Evolutionary conservation across 176 grass and related monocot genomes (phyloP).

Genomic region (Ampelocalamus luodianensis): DNA sequence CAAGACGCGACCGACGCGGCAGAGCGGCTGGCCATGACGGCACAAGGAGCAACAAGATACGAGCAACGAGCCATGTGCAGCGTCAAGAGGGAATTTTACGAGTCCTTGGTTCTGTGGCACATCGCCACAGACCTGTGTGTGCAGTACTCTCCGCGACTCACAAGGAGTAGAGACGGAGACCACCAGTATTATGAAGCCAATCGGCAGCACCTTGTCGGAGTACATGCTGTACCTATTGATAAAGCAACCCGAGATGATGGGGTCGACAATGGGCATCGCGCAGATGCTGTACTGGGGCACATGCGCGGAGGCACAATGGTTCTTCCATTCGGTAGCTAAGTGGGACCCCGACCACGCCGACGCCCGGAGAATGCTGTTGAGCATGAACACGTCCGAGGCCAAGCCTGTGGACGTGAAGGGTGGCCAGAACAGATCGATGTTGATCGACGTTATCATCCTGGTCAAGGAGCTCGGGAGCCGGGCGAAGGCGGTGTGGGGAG

Average conservation of each 20-base stretch:
- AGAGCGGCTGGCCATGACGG: too few species aligned
- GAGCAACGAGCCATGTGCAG: not conserved
- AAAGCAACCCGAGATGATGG: slow-evolving; percentile 30
- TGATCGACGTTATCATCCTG: not conserved
- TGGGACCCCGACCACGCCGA: not conserved
- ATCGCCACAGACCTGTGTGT: slow-evolving; percentile 4
- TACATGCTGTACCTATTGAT: slow-evolving; percentile 37
- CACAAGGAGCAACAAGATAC: too few species aligned
- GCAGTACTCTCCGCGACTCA: too few species aligned
- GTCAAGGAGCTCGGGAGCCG: not conserved
- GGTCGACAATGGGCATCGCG: not conserved
- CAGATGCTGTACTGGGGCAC: slow-evolving; percentile 26
- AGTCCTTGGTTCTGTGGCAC: slow-evolving; percentile 20
- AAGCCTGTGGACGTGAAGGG: not conserved
- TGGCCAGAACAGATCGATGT: not conserved
- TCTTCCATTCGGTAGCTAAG: not conserved
- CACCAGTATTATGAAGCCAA: too few species aligned
- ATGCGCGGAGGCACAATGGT: not conserved
- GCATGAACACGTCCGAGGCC: not conserved
- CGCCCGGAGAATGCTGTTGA: not conserved
- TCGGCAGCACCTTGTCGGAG: slow-evolving; percentile 1
- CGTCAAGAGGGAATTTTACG: not conserved
- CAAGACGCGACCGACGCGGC: too few species aligned
- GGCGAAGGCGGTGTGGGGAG: too few species aligned
- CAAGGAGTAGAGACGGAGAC: too few species aligned